These are phyloP conservation scores for Umbelopsis sp. DNA, from an alignment of 192 early-diverging fungal species.

Conservation along the genomic window DNA sequence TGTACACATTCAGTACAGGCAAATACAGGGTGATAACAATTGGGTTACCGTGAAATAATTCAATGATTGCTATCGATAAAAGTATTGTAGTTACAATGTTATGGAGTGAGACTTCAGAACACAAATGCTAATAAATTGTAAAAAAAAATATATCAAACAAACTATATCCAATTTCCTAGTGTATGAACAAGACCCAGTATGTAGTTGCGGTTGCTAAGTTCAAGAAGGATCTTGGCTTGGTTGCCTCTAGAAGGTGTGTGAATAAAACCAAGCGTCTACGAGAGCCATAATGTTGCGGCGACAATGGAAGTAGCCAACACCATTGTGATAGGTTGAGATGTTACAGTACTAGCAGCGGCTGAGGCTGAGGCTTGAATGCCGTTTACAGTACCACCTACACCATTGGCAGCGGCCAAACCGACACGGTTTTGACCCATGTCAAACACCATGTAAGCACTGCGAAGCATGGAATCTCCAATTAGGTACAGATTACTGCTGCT, in stretches of 20 bases:
- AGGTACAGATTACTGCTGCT: slow-evolving; percentile 33
- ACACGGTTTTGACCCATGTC: slow-evolving; percentile 41
- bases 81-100: neutral
- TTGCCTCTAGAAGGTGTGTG: too few species aligned
- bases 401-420: slow-evolving; percentile 30
- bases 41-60: too few species aligned
- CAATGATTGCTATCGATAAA: neutral
- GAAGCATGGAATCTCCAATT: slow-evolving; percentile 39
- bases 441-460: slow-evolving; percentile 41
- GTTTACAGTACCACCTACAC: slow-evolving; percentile 25
- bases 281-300: neutral
- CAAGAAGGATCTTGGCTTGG: too few species aligned
- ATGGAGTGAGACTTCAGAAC: neutral
- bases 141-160: too few species aligned
- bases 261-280: too few species aligned
- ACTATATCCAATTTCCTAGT: too few species aligned
- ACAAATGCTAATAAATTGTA: too few species aligned
- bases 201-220: too few species aligned
- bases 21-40: neutral
- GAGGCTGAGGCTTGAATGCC: neutral
- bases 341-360: neutral
- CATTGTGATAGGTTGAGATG: neutral
- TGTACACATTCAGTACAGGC: neutral
- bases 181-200: too few species aligned
- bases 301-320: neutral